These are phyloP conservation scores for Oryza glumipatula DNA, from an alignment of 176 grass and related monocot genomes.

Conservation along the genomic window DNA sequence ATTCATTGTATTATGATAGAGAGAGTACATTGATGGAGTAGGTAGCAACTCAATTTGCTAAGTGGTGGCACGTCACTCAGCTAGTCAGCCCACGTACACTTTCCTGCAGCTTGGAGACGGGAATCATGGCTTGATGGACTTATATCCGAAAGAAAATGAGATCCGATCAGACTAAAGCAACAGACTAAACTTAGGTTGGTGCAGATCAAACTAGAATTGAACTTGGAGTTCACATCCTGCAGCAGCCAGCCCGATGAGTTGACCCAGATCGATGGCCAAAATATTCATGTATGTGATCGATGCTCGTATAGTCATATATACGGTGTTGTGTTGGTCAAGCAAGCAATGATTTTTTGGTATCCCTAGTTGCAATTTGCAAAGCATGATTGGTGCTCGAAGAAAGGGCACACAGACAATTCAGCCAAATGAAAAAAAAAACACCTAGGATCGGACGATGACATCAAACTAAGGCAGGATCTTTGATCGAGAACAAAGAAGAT, in stretches of 20 bases:
- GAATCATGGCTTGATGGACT: neutral
- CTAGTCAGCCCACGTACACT: neutral
- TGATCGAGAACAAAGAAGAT: neutral
- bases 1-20: too few relatives aligned
- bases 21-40: too few relatives aligned
- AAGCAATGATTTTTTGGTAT: constrained; percentile 22
- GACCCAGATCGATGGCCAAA: constrained; percentile 6
- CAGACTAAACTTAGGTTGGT: neutral
- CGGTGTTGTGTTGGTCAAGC: neutral
- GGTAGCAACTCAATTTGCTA: neutral
- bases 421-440: neutral
- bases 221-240: neutral
- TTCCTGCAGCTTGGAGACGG: neutral
- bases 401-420: neutral
- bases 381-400: constrained; percentile 5
- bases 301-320: neutral
- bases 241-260: constrained; percentile 30
- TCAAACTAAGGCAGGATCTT: neutral
- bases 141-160: neutral
- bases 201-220: neutral
- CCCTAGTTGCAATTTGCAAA: neutral
- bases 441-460: neutral
- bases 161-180: neutral
- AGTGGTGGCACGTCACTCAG: neutral
- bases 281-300: neutral